phyloP scores from a whole-genome alignment of 805 yeast genomes.

The Debaryomyces hansenii region DNA sequence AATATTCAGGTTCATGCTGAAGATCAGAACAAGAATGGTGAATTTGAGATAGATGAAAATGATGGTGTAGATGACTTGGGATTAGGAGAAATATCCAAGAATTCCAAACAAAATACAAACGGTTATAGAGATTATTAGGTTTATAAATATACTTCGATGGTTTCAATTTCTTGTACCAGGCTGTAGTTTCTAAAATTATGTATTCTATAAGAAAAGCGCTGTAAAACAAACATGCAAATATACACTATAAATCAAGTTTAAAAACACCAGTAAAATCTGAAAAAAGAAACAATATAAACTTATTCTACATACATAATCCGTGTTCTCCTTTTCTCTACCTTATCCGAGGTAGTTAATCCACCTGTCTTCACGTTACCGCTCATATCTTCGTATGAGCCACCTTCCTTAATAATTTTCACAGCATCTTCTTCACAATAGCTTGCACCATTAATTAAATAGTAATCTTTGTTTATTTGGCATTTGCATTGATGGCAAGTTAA shows the following conservation, averaged over 20 bases:
- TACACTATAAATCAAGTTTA: not conserved
- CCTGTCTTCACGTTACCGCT: slow-evolving; percentile 18
- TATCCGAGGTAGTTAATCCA: slow-evolving; percentile 28
- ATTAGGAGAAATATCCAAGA: not conserved
- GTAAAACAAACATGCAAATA: not conserved
- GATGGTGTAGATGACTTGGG: slow-evolving; percentile 3
- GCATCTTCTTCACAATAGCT: slow-evolving; percentile 56
- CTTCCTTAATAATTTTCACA: slow-evolving; percentile 23
- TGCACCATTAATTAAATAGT: slow-evolving; percentile 49
- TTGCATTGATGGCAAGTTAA: slow-evolving; percentile 67
- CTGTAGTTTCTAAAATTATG: not conserved
- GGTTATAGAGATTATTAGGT: not conserved
- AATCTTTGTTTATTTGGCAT: slow-evolving; percentile 48
- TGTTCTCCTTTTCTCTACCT: slow-evolving; percentile 45
- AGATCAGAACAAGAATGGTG: not conserved
- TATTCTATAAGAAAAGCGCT: no score
- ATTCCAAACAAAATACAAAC: not conserved
- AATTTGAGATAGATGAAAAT: slow-evolving; percentile 8
- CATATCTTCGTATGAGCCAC: slow-evolving; percentile 17
- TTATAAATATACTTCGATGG: not conserved
- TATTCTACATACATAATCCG: slow-evolving; percentile 37
- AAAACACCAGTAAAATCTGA: not conserved
- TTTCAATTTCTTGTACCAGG: not conserved
- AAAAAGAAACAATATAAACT: not conserved
- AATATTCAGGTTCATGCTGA: not conserved